phyloP scores from a whole-genome alignment of 1,139 yeast species.

The Insectozyma bohioensis region DNA sequence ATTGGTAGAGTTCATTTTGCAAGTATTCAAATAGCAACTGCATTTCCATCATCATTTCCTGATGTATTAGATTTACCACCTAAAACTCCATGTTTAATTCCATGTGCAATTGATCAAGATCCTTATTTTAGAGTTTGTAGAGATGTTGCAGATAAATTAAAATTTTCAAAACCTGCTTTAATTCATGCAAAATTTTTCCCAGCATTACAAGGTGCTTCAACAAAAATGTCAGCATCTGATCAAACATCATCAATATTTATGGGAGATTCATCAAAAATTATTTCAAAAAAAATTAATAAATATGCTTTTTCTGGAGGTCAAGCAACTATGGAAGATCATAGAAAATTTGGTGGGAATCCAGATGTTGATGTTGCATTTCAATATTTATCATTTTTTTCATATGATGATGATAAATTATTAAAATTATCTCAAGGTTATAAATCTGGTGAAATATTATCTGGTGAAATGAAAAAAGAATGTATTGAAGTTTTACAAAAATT shows the following conservation, averaged over 20 bases:
- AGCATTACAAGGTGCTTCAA: constrained; percentile 93
- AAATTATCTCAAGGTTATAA: constrained; percentile 65
- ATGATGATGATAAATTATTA: constrained; percentile 80
- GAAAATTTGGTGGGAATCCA: constrained; percentile 87
- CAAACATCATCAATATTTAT: constrained; percentile 77
- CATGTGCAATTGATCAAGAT: constrained; percentile 99
- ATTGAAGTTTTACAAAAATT: constrained; percentile 77
- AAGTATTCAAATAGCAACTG: constrained; percentile 91
- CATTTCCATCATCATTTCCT: constrained; percentile 95
- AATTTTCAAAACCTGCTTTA: constrained; percentile 86
- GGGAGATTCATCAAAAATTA: constrained; percentile 92
- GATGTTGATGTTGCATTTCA: constrained; percentile 96
- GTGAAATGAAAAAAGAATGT: constrained; percentile 91
- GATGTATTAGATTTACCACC: constrained; percentile 82
- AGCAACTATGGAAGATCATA: constrained; percentile 85
- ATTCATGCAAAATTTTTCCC: constrained; percentile 97
- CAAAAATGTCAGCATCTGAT: constrained; percentile 97
- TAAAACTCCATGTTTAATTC: constrained; percentile 93
- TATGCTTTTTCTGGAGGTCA: constrained; percentile 97
- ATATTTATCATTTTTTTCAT: constrained; percentile 83
- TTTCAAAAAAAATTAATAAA: constrained; percentile 92
- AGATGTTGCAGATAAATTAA: constrained; percentile 93
- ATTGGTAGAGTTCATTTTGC: constrained; percentile 96
- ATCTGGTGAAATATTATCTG: constrained; percentile 81
- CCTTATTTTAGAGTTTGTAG: constrained; percentile 97